Evolutionary conservation across 1,284 basidiomycete genomes (phyloP).

Genomic region (Sporisorium iseilematis-ciliati): DNA sequence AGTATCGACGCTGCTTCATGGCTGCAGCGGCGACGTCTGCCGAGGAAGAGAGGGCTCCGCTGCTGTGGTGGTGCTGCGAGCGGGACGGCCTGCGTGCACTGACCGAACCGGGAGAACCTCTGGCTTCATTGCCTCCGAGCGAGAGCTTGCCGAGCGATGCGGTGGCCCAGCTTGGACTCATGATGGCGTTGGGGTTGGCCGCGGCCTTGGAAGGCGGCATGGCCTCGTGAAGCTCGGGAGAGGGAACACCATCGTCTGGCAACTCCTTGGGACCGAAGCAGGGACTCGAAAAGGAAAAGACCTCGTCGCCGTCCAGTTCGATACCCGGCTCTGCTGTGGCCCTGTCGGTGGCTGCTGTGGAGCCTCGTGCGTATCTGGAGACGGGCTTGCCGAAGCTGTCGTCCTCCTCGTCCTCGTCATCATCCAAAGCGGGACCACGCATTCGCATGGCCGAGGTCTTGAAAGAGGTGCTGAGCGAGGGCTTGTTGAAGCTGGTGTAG

Average conservation of each 20-base stretch:
- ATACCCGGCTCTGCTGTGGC: constrained; percentile 37
- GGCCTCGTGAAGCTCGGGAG: constrained; percentile 43
- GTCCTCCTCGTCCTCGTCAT: constrained; percentile 54
- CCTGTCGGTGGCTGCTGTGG: constrained; percentile 23
- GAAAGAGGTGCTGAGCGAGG: constrained; percentile 63
- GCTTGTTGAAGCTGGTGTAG: constrained; percentile 50
- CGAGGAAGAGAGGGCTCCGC: constrained; percentile 35
- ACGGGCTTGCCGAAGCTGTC: constrained; percentile 52
- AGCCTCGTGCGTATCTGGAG: constrained; percentile 22
- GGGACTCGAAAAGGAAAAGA: constrained; percentile 63
- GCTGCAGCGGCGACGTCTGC: constrained; percentile 51
- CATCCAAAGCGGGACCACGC: constrained; percentile 42
- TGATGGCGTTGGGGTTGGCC: constrained; percentile 32
- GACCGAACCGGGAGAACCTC: constrained; percentile 30
- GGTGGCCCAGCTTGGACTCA: constrained; percentile 59
- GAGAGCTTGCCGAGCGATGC: constrained; percentile 54
- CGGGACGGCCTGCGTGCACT: constrained; percentile 35
- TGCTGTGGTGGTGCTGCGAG: constrained; percentile 38
- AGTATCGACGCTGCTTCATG: constrained; percentile 53
- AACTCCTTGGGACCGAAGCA: constrained; percentile 59
- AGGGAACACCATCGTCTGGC: constrained; percentile 43
- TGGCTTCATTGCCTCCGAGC: constrained; percentile 46
- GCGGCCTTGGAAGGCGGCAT: constrained; percentile 38
- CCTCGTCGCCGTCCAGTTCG: constrained; percentile 56
- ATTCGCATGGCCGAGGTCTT: constrained; percentile 62